Evolutionary conservation across 116 monocot genomes (phyloP).

Genomic region (Papilionanthe hybrid): DNA sequence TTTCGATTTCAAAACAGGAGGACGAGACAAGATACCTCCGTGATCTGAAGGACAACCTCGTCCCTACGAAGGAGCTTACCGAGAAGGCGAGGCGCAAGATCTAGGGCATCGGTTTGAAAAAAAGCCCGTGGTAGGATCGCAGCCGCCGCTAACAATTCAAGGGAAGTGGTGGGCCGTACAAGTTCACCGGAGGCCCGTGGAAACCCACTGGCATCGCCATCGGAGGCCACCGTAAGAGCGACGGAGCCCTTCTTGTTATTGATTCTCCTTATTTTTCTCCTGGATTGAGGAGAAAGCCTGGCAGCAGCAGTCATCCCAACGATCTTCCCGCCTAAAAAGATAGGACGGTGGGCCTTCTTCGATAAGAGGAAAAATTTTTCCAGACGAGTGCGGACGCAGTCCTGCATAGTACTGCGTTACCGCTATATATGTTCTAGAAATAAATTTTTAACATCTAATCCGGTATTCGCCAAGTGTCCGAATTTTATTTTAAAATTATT

Average conservation of each 20-base stretch:
- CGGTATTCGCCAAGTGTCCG: too few relatives aligned
- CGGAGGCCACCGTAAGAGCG: neutral
- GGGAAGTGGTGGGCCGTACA: neutral
- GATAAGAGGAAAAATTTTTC: too few relatives aligned
- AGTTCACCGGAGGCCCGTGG: neutral
- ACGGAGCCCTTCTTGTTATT: constrained; percentile 12
- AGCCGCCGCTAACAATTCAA: neutral
- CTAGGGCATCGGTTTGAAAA: constrained; percentile 71
- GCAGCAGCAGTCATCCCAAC: constrained; percentile 15
- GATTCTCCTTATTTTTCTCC: constrained; percentile 20
- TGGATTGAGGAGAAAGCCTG: constrained; percentile 23
- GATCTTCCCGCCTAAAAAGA: neutral
- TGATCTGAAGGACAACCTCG: constrained; percentile 84
- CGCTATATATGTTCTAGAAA: too few relatives aligned
- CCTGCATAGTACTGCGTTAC: too few relatives aligned
- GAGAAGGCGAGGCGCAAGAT: constrained; percentile 89
- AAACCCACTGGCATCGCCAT: neutral
- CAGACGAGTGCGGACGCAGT: too few relatives aligned
- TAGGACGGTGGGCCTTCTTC: too few relatives aligned
- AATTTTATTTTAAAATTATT: too few relatives aligned
- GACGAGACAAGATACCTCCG: constrained; percentile 41
- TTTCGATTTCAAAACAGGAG: neutral
- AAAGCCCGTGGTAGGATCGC: constrained; percentile 50
- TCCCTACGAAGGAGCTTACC: constrained; percentile 86
- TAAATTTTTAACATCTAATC: too few relatives aligned